Base-by-base conservation (phyloP, 441 rosid genomes). In the Theobroma grandiflorum region DNA sequence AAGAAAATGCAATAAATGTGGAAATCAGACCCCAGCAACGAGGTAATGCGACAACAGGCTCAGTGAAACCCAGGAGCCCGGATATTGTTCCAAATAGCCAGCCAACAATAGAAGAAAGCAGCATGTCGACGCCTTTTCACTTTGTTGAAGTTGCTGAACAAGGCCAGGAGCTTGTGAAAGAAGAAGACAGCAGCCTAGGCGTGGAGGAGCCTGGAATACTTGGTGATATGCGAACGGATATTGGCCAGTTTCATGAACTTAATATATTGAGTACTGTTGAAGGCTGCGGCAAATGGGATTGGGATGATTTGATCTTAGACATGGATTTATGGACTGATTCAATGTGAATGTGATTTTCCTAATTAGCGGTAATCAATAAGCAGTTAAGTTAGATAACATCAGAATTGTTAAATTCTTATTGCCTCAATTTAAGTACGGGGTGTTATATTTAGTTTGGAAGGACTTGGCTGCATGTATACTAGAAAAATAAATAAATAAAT, bases 251-350 rank as follows among this genome's bases (percentile, higher is more conserved):
- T 33, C 85, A 81, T 33, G 80, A 82, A 50, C 74, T 80, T 58
- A 47, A 81, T 11, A 43, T 52, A 35, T 78, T 49, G 72, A 20
- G 59, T 16, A 75, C 58, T 53, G 67, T 47, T 73, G 66, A 57
- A 65, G 78, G 83, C 57, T 61, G 76, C 72, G 67, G 73, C 74
- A 79, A 77, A 11, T 81, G 81, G 85, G 86, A 84, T 37, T 85
- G 80, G 85, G 87, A 85, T 65, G 87, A 87, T 61, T 78, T 83
- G 76, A 59, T 81, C 57, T 62, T 79, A 62, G 86, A 83, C 79
- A 85, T 83, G 84, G 83, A 80, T 53, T 81, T 82, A 15, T 83
- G 86, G 86, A 78, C 26, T 75, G 77, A 83, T 53, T 73, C 70
- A 20, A 14, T 79, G 37, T 76, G 79, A 73, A 40, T 72, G 63